These are phyloP conservation scores for Mucor racemosus DNA, from an alignment of 371 early-diverging fungal genomes.

Conservation along the genomic window DNA sequence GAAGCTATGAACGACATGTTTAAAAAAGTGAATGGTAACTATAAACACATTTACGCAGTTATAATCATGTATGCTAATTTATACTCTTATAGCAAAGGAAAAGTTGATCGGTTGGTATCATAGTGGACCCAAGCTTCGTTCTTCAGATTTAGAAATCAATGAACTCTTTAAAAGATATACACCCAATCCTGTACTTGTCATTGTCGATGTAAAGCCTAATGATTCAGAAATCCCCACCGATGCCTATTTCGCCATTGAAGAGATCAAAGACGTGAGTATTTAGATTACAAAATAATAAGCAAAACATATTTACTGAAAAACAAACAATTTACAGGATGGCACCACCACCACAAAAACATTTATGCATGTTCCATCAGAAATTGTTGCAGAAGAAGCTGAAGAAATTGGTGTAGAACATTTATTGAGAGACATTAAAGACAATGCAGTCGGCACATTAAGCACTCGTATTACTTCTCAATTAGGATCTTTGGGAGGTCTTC, in stretches of 20 bases:
- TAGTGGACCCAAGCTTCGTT: slow-evolving; percentile 97
- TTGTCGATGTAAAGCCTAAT: slow-evolving; percentile 94
- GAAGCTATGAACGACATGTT: slow-evolving; percentile 99
- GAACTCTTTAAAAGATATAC: slow-evolving; percentile 96
- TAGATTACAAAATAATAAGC: neutral
- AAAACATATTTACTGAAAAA: neutral
- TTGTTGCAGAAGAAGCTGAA: slow-evolving; percentile 99
- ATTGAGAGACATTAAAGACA: slow-evolving; percentile 98
- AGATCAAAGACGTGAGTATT: slow-evolving; percentile 81
- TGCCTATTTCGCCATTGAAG: slow-evolving; percentile 94
- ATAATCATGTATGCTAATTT: neutral
- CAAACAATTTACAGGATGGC: slow-evolving; percentile 74
- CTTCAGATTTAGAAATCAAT: slow-evolving; percentile 98
- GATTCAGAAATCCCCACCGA: slow-evolving; percentile 94
- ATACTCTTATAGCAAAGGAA: slow-evolving; percentile 81
- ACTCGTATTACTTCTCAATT: slow-evolving; percentile 89
- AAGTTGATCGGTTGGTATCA: slow-evolving; percentile 99
- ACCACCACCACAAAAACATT: slow-evolving; percentile 94
- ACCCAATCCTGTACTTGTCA: slow-evolving; percentile 93
- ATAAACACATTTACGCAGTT: neutral
- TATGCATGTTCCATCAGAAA: slow-evolving; percentile 92
- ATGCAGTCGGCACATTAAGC: slow-evolving; percentile 91
- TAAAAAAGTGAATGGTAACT: slow-evolving; percentile 97
- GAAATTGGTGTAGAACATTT: slow-evolving; percentile 99
- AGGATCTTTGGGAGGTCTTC: slow-evolving; percentile 87